phyloP scores from a whole-genome alignment of 208 protist species.

The Novymonas esmeraldas region DNA sequence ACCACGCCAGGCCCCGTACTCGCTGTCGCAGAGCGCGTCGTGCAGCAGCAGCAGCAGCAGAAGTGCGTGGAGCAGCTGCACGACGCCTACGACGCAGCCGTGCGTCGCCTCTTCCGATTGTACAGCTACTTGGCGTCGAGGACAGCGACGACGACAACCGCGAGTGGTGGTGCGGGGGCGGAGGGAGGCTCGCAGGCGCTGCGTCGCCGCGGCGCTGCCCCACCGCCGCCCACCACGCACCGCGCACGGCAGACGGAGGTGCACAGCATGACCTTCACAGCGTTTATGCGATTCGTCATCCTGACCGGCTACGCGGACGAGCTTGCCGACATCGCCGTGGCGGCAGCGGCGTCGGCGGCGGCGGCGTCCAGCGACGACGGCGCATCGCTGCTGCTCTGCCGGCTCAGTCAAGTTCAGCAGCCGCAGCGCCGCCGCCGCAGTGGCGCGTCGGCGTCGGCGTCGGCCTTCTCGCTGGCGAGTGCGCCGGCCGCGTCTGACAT shows the following conservation, averaged over 20 bases:
- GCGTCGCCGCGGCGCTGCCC: too few relatives aligned
- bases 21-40: too few relatives aligned
- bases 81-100: conserved; percentile 31
- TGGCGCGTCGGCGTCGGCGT: not conserved
- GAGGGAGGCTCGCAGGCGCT: not conserved
- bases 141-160: conserved; percentile 8
- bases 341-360: not conserved
- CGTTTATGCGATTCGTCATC: conserved; percentile 27
- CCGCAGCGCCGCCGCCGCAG: not conserved
- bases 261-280: conserved; percentile 29
- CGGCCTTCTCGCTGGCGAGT: not conserved
- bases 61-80: conserved; percentile 5
- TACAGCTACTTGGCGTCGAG: conserved; percentile 30
- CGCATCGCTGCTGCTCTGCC: not conserved
- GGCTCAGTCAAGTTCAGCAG: conserved; percentile 20
- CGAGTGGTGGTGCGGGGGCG: not conserved
- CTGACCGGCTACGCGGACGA: conserved; percentile 31
- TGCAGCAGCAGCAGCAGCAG: not conserved
- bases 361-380: not conserved
- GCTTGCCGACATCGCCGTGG: conserved; percentile 11
- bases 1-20: too few relatives aligned
- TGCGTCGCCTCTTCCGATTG: conserved; percentile 26
- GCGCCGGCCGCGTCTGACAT: not conserved
- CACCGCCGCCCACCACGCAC: not conserved
- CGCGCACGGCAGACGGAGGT: conserved; percentile 10